Conservation (phyloP, 495 filamentous ascomycete genomes). For the Penicillium salamii region DNA sequence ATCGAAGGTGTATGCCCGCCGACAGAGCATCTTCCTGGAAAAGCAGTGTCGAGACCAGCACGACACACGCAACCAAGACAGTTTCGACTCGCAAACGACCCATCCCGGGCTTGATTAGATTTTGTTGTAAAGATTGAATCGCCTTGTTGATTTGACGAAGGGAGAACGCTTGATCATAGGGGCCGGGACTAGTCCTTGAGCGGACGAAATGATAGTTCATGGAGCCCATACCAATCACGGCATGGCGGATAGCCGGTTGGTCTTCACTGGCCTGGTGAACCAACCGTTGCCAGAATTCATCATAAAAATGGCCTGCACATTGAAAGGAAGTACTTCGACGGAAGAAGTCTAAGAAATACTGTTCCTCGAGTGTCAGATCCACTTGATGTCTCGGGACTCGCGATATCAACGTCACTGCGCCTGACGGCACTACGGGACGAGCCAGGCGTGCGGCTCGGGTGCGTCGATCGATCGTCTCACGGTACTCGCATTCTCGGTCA, state of each 20-base stretch:
- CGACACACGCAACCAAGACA: slow-evolving; percentile 40
- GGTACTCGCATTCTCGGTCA: neutral
- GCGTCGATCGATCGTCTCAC: neutral
- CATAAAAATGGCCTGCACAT: slow-evolving; percentile 41
- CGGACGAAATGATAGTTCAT: slow-evolving; percentile 29
- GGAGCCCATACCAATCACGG: slow-evolving; percentile 43
- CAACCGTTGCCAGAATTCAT: slow-evolving; percentile 51
- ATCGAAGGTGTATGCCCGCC: slow-evolving; percentile 21
- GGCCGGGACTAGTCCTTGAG: neutral
- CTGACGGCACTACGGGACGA: neutral
- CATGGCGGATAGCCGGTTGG: slow-evolving; percentile 51
- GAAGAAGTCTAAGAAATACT: slow-evolving; percentile 17
- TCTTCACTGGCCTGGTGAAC: slow-evolving; percentile 48
- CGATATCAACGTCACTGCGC: neutral
- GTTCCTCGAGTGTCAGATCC: slow-evolving; percentile 14
- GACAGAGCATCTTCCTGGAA: slow-evolving; percentile 42
- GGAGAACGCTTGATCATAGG: slow-evolving; percentile 22
- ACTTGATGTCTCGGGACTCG: slow-evolving; percentile 3
- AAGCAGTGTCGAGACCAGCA: slow-evolving; percentile 47
- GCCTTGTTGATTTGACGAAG: slow-evolving; percentile 47
- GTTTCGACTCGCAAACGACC: slow-evolving; percentile 9
- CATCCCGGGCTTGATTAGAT: slow-evolving; percentile 17
- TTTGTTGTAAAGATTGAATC: slow-evolving; percentile 24
- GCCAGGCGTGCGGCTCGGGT: neutral
- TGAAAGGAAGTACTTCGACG: slow-evolving; percentile 31